Evolutionary conservation across 176 grass and related monocot genomes (phyloP).

Genomic region (Avena insularis): DNA sequence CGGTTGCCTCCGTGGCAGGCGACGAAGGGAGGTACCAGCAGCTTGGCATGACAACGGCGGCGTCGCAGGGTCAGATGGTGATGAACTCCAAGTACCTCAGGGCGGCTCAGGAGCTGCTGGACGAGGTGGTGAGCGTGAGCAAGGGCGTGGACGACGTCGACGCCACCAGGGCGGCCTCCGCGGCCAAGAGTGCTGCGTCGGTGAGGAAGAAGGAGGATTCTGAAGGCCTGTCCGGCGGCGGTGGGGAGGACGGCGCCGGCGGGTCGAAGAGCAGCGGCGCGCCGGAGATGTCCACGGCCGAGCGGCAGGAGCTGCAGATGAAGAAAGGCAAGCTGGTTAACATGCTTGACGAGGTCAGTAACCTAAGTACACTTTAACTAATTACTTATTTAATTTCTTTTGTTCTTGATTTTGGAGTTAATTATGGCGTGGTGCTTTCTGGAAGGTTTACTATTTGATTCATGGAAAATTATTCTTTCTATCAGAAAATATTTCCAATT

Average conservation of each 20-base stretch:
- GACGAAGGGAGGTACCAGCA: slow-evolving; percentile 50
- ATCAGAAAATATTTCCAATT: neutral
- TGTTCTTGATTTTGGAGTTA: neutral
- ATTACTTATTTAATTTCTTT: slow-evolving; percentile 2
- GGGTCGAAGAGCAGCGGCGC: slow-evolving; percentile 19
- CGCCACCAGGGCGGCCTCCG: slow-evolving; percentile 4
- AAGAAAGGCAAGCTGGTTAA: slow-evolving; percentile 99
- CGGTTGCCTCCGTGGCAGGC: slow-evolving; percentile 49
- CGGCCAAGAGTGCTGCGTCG: slow-evolving; percentile 26
- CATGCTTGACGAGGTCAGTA: slow-evolving; percentile 96
- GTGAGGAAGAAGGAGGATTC: slow-evolving; percentile 63
- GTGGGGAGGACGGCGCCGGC: slow-evolving; percentile 47
- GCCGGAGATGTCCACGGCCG: slow-evolving; percentile 77
- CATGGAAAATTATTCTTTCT: neutral
- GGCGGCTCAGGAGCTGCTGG: slow-evolving; percentile 83
- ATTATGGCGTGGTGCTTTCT: neutral
- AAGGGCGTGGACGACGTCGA: slow-evolving; percentile 55
- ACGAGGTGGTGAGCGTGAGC: slow-evolving; percentile 92
- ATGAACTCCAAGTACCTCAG: slow-evolving; percentile 94
- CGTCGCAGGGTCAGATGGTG: slow-evolving; percentile 66
- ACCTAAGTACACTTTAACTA: neutral
- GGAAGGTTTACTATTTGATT: neutral
- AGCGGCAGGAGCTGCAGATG: slow-evolving; percentile 97
- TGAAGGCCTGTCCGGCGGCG: slow-evolving; percentile 43
- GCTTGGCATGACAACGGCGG: neutral